Evolutionary conservation across 2,329 filamentous ascomycete species (phyloP), one percentile per base, ranked within the genome.

Genomic region (Penicillium polonicum): DNA sequence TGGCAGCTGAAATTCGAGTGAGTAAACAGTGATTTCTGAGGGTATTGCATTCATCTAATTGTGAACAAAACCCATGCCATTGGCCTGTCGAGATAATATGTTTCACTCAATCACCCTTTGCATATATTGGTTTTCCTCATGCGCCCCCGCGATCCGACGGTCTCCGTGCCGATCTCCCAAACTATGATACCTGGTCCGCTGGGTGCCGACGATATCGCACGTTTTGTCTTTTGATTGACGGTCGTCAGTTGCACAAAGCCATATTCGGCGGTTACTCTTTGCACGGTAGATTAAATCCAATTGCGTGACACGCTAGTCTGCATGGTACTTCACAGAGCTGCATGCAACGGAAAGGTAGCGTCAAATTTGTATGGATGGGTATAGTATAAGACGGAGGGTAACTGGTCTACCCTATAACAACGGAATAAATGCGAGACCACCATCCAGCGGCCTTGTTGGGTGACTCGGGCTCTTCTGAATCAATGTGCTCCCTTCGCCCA

Each of bases 401-500:
- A 17, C 15, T 19, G 6, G 17, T 19, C 35, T 58, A 71, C 25
- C 70, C 70, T 38, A 71, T 59, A 55, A 72, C 48, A 33, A 69
- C 44, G 12, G 63, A 60, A 43, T 60, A 57, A 25, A 69, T 31
- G 36, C 60, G 62, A 9, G 55, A 36, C 66, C 62, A 66, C 58
- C 65, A 64, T 1, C 39, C 48, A 12, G 51, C 6, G 49, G 13
- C 19, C 17, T 59, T 57, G 29, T 62, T 52, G 13, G n/a, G 21
- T 9, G 35, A 35, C 25, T 49, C 54, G 4, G 33, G 56, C 52
- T 51, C 62, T 5, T 65, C 65, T 0, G 53, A 53, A 2, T 61
- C 61, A 0, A 45, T 56, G 33, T 63, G 63, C 29, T 68, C 67
- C 39, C 71, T 65, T 42, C 71, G 66, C 7, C 75, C 73, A 5